These are phyloP conservation scores for Naganishia onofrii DNA, from an alignment of 768 basidiomycete genomes.

Conservation along the genomic window DNA sequence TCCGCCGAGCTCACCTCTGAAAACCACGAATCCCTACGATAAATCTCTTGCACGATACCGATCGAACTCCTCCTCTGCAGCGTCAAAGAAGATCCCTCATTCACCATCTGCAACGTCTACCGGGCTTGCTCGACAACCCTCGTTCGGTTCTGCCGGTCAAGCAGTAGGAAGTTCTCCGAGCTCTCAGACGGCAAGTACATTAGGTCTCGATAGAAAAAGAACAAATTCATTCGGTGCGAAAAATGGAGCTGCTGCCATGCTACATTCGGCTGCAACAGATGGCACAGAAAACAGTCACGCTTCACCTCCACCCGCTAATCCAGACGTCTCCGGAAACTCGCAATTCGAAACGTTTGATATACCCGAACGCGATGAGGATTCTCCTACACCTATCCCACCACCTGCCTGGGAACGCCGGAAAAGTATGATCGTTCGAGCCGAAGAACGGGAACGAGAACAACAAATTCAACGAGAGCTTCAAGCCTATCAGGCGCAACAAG, in stretches of 20 bases:
- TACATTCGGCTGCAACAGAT: background rate
- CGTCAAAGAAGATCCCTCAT: background rate
- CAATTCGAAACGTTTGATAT: constrained; percentile 11
- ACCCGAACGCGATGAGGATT: constrained; percentile 7
- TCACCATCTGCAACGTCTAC: constrained; percentile 3
- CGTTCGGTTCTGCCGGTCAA: constrained; percentile 3
- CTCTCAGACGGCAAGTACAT: background rate
- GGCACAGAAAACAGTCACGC: background rate
- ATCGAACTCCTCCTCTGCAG: constrained; percentile 18
- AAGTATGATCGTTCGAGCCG: constrained; percentile 23
- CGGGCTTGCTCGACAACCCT: constrained; percentile 17
- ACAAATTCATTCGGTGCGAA: constrained; percentile 7
- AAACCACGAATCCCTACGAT: constrained; percentile 15
- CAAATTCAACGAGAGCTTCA: constrained; percentile 13
- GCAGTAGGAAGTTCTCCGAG: background rate
- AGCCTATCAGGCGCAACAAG: constrained; percentile 11
- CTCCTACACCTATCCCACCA: constrained; percentile 36
- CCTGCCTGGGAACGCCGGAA: constrained; percentile 47
- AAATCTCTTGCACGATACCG: constrained; percentile 14
- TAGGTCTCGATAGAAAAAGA: background rate
- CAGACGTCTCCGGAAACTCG: background rate
- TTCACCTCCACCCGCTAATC: background rate
- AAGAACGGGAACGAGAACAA: constrained; percentile 19
- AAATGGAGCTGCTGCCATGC: background rate
- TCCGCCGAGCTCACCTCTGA: constrained; percentile 4